Conservation (phyloP, 305 asterid species). For the Lippia alba region DNA sequence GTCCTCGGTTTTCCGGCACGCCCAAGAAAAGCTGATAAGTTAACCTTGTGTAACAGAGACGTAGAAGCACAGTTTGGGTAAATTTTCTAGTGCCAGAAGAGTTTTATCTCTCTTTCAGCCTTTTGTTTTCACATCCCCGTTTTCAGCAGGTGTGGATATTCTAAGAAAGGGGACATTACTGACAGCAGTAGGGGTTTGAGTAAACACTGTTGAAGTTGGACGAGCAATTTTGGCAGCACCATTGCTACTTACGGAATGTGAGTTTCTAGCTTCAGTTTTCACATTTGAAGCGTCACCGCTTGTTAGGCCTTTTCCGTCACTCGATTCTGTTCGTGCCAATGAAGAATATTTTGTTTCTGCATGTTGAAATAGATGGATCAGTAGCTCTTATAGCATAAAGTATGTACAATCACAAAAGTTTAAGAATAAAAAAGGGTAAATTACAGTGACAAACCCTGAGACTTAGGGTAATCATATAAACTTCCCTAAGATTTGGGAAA, state of each 20-base stretch:
- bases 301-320: constrained; percentile 43
- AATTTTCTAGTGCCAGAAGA: no score
- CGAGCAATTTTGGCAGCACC: constrained; percentile 52
- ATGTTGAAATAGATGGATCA: constrained; percentile 25
- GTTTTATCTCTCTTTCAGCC: constrained; percentile 46
- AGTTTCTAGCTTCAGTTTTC: constrained; percentile 47
- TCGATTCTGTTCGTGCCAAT: constrained; percentile 58
- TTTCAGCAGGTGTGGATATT: constrained; percentile 50
- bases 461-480: no score
- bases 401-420: no score
- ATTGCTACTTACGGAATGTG: constrained; percentile 55
- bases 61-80: no score
- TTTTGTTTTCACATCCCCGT: constrained; percentile 62
- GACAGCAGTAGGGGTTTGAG: constrained; percentile 39
- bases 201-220: constrained; percentile 47
- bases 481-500: no score
- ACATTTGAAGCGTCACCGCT: no score
- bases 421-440: no score
- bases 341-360: constrained; percentile 74
- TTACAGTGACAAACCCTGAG: no score
- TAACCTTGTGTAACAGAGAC: no score
- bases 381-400: constrained; percentile 25
- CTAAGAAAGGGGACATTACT: constrained; percentile 39
- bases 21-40: no score
- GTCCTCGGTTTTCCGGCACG: no score